phyloP scores from a whole-genome alignment of 129 eudicot species.

The Chrysanthemum lavandulifolium region DNA sequence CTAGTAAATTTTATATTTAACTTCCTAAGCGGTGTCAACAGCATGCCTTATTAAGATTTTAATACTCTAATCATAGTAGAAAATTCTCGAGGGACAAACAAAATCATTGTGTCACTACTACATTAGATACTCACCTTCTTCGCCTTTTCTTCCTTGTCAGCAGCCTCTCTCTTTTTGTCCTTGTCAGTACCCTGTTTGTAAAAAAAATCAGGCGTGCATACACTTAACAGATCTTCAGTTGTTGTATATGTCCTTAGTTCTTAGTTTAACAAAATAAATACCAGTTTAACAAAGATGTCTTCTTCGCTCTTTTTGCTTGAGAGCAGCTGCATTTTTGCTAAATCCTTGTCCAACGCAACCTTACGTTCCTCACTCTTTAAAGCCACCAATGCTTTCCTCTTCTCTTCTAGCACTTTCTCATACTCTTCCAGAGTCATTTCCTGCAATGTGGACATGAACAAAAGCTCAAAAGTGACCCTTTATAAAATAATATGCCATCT shows the following conservation, averaged over 20 bases:
- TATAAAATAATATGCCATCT: background rate
- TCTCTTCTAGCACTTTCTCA: constrained; percentile 84
- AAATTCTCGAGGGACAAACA: background rate
- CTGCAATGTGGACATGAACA: constrained; percentile 26
- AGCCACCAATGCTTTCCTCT: constrained; percentile 65
- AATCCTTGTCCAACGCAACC: constrained; percentile 63
- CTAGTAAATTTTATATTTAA: no score
- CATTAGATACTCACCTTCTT: constrained; percentile 48
- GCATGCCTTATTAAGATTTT: no score
- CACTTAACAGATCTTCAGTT: background rate
- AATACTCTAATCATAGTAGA: no score
- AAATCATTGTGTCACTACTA: no score
- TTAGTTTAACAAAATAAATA: constrained; percentile 11
- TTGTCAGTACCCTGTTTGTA: constrained; percentile 69
- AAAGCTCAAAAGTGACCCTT: background rate
- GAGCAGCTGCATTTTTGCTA: constrained; percentile 73
- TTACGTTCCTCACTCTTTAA: constrained; percentile 66
- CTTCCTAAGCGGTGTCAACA: no score
- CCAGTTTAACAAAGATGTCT: constrained; percentile 82
- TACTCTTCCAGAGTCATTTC: constrained; percentile 95
- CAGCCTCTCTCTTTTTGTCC: constrained; percentile 74
- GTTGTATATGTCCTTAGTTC: background rate
- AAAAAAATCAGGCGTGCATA: background rate
- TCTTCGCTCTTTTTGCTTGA: constrained; percentile 80
- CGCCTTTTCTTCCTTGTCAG: constrained; percentile 68